These are phyloP conservation scores for Candolleomyces efflorescens DNA, from an alignment of 768 basidiomycete species.

Conservation along the genomic window DNA sequence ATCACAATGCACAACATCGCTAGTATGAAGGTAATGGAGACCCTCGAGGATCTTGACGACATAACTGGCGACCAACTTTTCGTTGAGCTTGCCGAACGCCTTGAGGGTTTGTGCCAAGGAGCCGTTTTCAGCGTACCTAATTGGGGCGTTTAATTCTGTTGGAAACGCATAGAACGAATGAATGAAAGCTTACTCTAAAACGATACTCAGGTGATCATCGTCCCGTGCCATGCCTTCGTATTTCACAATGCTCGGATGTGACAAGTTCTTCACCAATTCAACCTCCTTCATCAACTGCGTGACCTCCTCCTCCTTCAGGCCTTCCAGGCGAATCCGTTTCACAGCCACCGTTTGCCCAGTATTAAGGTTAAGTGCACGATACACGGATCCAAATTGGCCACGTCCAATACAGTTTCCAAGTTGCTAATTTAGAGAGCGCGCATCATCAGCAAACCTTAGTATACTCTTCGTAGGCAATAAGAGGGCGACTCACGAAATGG, in stretches of 20 bases:
- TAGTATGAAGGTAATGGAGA: slow-evolving; percentile 84
- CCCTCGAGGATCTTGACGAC: slow-evolving; percentile 97
- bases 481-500: slow-evolving; percentile 64
- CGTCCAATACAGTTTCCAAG: slow-evolving; percentile 95
- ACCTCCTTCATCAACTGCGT: slow-evolving; percentile 92
- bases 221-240: slow-evolving; percentile 96
- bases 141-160: slow-evolving; percentile 1
- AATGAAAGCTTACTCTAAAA: slow-evolving; percentile 75
- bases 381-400: slow-evolving; percentile 96
- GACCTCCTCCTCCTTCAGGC: slow-evolving; percentile 87
- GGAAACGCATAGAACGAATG: neutral
- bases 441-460: slow-evolving; percentile 1
- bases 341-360: slow-evolving; percentile 99
- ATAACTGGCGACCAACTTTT: slow-evolving; percentile 86
- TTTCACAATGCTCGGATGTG: slow-evolving; percentile 94
- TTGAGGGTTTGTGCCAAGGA: slow-evolving; percentile 91
- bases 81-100: slow-evolving; percentile 91
- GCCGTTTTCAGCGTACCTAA: slow-evolving; percentile 93
- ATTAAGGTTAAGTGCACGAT: slow-evolving; percentile 88
- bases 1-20: slow-evolving; percentile 94
- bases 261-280: slow-evolving; percentile 83
- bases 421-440: slow-evolving; percentile 54
- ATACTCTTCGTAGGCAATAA: neutral
- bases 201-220: slow-evolving; percentile 82
- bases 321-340: slow-evolving; percentile 89